Conservation (phyloP, 179 eudicot species). For the Drosera spatulata region DNA sequence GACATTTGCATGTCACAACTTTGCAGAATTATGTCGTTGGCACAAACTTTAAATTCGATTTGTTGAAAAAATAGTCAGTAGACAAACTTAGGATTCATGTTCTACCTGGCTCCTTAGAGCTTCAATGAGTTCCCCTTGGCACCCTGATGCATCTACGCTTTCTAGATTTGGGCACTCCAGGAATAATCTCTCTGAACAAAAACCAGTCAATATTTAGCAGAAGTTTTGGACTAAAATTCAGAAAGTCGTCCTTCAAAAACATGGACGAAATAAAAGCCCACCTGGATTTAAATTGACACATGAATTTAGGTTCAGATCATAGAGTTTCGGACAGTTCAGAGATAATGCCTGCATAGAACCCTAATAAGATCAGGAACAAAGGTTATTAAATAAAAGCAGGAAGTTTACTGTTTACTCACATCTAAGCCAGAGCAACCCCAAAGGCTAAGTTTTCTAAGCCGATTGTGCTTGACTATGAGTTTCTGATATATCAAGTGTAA, state of each 20-base stretch:
- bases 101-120: slow-evolving; percentile 69
- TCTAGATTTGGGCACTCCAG: slow-evolving; percentile 77
- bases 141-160: slow-evolving; percentile 63
- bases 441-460: slow-evolving; percentile 76
- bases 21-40: neutral
- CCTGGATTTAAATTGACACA: slow-evolving; percentile 65
- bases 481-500: slow-evolving; percentile 59
- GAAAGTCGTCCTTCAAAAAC: neutral
- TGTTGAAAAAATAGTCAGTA: neutral
- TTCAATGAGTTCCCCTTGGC: slow-evolving; percentile 37
- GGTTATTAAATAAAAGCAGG: neutral
- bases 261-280: slow-evolving; percentile 10
- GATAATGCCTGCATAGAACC: slow-evolving; percentile 42
- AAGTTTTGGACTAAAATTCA: neutral
- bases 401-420: slow-evolving; percentile 38
- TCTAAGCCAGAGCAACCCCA: slow-evolving; percentile 99
- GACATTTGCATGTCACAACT: neutral
- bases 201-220: neutral
- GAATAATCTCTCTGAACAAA: slow-evolving; percentile 49
- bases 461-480: slow-evolving; percentile 74
- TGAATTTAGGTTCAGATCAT: slow-evolving; percentile 54
- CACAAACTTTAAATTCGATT: neutral
- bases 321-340: slow-evolving; percentile 55
- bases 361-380: slow-evolving; percentile 6
- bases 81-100: neutral